Evolutionary conservation across 2,329 filamentous ascomycete genomes (phyloP), one percentile per base, ranked within the genome.

Genomic region (Didymella sp.): DNA sequence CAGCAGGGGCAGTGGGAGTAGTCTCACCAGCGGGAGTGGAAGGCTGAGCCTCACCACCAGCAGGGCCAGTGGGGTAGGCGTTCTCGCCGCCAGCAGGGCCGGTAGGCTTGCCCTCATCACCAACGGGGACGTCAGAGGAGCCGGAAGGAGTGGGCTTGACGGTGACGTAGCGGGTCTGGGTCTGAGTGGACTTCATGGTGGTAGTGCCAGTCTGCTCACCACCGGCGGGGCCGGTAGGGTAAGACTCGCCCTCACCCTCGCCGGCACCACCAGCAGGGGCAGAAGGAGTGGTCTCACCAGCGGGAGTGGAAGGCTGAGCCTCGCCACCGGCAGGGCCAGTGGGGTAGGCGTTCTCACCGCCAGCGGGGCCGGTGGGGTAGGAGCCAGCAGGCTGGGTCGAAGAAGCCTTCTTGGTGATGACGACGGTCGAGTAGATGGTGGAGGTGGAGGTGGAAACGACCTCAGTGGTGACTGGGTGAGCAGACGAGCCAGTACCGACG

Each of bases 401-500:
- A 22, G 51, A 42, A 21, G 52, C 21, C 22, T 22, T 44, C 56
- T 62, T 35, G 37, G 73, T 74, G 49, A 71, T 31, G 55, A 73
- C 56, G 49, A 74, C 58, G 44, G 73, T 75, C 50, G 65, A 61
- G 72, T 71, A 73, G 59, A 69, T 48, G 47, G 72, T 74, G 52
- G 67, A 62, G 53, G 73, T 77, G 46, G 66, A 64, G 56, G 67
- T 71, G 42, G 64, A 63, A 45, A 59, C 58, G 52, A 74, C 61
- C 65, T 73, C 64, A 30, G 73, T 77, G 57, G 71, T 79, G 58
- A 83, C 70, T 54, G 79, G 77, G 67, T 79, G 81, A 60, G 76
- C 80, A 60, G 68, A 79, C 48, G 73, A 71, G 63, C 76, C 71
- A 56, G 68, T 59, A 61, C 75, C 71, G 56, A 78, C 62, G 61